Evolutionary conservation across 306 rosid species (phyloP).

Genomic region (Begonia masoniana): DNA sequence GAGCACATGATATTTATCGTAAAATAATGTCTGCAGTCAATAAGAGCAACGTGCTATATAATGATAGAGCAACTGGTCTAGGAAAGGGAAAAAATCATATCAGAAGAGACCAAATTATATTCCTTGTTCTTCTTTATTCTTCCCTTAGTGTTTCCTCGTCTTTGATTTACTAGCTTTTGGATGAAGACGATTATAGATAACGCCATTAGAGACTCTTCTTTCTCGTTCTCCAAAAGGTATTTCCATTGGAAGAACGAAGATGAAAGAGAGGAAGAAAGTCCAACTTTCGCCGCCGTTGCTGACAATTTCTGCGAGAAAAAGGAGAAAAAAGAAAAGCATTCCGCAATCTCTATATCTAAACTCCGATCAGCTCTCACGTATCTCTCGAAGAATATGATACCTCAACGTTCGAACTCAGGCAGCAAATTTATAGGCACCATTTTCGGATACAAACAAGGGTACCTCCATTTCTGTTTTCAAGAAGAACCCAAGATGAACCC

Average conservation of each 20-base stretch:
- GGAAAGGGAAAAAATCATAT: no score
- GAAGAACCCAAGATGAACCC: conserved; percentile 9
- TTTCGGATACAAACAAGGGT: conserved; percentile 3
- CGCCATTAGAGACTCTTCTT: conserved; percentile 59
- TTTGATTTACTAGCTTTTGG: not conserved
- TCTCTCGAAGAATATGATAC: conserved; percentile 10
- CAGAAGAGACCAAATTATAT: not conserved
- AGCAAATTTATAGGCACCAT: conserved; percentile 6
- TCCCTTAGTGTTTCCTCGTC: not conserved
- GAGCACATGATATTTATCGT: no score
- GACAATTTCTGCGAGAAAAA: conserved; percentile 22
- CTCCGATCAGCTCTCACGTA: conserved; percentile 36
- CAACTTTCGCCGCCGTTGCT: conserved; percentile 25
- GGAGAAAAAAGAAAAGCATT: conserved; percentile 13
- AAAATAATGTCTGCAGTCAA: no score
- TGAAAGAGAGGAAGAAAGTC: conserved; percentile 22
- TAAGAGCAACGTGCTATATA: no score
- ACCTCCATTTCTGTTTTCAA: conserved; percentile 8
- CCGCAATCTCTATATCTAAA: conserved; percentile 24
- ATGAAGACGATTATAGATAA: conserved; percentile 67
- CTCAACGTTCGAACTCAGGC: not conserved
- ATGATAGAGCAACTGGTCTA: no score
- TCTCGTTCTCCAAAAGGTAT: conserved; percentile 76
- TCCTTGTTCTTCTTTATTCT: not conserved
- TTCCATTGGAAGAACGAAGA: conserved; percentile 58